Percentiles rank a stretch among this genome's conserved stretches.
Evolutionary conservation across 2,329 filamentous ascomycete genomes (phyloP).

Genomic region (Scedosporium apiospermum): DNA sequence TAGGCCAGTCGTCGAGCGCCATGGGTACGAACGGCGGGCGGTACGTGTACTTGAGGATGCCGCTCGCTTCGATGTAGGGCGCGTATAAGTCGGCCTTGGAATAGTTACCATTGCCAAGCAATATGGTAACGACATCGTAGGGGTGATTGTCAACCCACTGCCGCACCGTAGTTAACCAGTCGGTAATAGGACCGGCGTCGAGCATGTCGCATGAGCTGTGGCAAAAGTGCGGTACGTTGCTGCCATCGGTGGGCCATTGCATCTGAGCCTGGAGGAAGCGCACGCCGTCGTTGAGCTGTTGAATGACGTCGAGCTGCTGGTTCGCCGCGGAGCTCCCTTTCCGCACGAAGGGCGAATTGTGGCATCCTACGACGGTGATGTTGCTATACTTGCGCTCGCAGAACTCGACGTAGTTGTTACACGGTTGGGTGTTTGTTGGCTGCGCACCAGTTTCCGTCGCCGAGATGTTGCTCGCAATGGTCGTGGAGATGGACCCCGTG

Average conservation of each 20-base stretch:
- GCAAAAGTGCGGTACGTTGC: constrained; percentile 59
- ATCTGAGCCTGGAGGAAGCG: constrained; percentile 56
- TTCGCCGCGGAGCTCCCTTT: constrained; percentile 66
- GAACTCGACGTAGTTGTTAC: constrained; percentile 71
- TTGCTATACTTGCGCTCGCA: constrained; percentile 71
- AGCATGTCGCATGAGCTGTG: constrained; percentile 77
- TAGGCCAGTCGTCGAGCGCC: constrained; percentile 71
- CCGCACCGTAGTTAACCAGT: constrained; percentile 60
- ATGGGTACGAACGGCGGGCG: constrained; percentile 62
- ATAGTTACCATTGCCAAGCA: constrained; percentile 77
- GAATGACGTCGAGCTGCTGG: constrained; percentile 56
- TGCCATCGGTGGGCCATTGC: constrained; percentile 44
- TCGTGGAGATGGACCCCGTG: constrained; percentile 37
- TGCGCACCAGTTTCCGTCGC: constrained; percentile 31
- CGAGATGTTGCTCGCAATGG: constrained; percentile 27
- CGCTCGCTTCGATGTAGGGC: constrained; percentile 59
- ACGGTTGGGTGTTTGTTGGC: constrained; percentile 65
- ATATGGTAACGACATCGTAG: constrained; percentile 78
- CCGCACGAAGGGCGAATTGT: constrained; percentile 72
- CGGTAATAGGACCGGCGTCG: constrained; percentile 67
- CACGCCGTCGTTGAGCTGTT: constrained; percentile 70
- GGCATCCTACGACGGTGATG: constrained; percentile 66
- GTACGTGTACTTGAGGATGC: constrained; percentile 66
- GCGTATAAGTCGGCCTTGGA: constrained; percentile 55
- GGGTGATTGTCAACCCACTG: constrained; percentile 68